Evolutionary conservation across 768 basidiomycete genomes (phyloP).

Genomic region (Exidia glandulosa): DNA sequence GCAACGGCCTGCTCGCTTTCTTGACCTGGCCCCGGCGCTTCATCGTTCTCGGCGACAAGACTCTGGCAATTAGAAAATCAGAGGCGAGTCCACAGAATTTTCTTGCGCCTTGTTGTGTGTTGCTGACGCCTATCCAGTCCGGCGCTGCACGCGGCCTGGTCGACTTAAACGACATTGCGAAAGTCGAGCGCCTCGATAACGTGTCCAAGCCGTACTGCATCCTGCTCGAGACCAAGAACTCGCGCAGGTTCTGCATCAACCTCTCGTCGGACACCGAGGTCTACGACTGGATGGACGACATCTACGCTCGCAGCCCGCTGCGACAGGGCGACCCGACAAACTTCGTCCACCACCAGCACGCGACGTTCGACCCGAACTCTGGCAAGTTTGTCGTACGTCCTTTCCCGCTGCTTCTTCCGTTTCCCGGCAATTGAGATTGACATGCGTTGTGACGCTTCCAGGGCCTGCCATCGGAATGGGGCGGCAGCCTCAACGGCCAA

Average conservation of each 20-base stretch:
- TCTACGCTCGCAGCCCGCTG: not conserved
- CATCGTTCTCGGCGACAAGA: not conserved
- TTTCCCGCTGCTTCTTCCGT: not conserved
- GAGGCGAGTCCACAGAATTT: not conserved
- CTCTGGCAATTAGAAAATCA: not conserved
- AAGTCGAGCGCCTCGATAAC: not conserved
- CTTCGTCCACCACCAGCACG: not conserved
- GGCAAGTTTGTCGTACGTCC: not conserved
- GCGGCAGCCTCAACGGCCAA: not conserved
- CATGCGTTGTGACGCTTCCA: not conserved
- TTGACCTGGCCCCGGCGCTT: not conserved
- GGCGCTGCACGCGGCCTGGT: not conserved
- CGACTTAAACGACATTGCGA: not conserved
- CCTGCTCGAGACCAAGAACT: not conserved
- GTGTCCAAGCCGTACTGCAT: conserved; percentile 1
- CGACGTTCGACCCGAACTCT: not conserved
- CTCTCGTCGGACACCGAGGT: not conserved
- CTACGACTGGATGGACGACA: not conserved
- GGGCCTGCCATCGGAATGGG: not conserved
- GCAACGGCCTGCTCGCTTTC: not conserved
- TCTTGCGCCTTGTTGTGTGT: not conserved
- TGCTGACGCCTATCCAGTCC: not conserved
- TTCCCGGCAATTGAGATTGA: not conserved
- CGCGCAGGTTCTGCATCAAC: not conserved
- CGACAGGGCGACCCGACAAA: not conserved